A percentile compares a stretch with the other conserved stretches of the same genome.
Conservation (phyloP, 768 basidiomycete genomes). For the Agaricus blazei region DNA sequence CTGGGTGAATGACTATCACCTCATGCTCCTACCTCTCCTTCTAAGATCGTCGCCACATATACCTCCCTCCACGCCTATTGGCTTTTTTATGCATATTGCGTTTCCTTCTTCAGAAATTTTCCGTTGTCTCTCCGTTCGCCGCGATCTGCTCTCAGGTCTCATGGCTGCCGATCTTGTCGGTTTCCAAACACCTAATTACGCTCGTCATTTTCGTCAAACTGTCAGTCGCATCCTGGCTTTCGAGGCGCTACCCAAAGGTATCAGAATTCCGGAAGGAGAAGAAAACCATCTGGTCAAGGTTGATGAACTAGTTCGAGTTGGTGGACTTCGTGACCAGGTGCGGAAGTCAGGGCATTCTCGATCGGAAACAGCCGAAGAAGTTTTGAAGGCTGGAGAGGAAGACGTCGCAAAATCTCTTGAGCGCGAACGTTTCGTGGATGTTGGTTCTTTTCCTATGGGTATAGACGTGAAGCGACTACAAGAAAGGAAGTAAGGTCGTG, state of each 20-base stretch:
- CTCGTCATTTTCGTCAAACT: constrained; percentile 83
- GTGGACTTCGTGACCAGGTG: constrained; percentile 12
- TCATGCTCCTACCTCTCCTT: constrained; percentile 87
- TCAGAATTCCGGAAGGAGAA: constrained; percentile 49
- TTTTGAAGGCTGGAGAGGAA: constrained; percentile 11
- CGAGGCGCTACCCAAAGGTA: constrained; percentile 81
- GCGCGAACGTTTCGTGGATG: constrained; percentile 68
- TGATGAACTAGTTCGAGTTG: constrained; percentile 9
- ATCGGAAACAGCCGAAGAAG: neutral
- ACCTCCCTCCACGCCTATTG: constrained; percentile 59
- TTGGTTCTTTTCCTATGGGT: constrained; percentile 87
- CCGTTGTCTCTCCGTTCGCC: constrained; percentile 78
- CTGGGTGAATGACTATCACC: constrained; percentile 95
- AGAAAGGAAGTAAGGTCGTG: constrained; percentile 48
- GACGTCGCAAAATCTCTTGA: constrained; percentile 26
- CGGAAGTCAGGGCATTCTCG: neutral
- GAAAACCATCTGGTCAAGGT: constrained; percentile 16
- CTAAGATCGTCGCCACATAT: constrained; percentile 62
- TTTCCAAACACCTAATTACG: constrained; percentile 85
- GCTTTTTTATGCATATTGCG: constrained; percentile 96
- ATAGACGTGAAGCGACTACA: constrained; percentile 72
- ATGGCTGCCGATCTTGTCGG: constrained; percentile 92
- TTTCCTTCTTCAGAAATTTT: constrained; percentile 97
- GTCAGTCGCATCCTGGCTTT: constrained; percentile 74
- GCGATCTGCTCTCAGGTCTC: constrained; percentile 77